These are phyloP conservation scores for Thalassiosira oceanica DNA, from an alignment of 352 stramenopile genomes.

Conservation along the genomic window DNA sequence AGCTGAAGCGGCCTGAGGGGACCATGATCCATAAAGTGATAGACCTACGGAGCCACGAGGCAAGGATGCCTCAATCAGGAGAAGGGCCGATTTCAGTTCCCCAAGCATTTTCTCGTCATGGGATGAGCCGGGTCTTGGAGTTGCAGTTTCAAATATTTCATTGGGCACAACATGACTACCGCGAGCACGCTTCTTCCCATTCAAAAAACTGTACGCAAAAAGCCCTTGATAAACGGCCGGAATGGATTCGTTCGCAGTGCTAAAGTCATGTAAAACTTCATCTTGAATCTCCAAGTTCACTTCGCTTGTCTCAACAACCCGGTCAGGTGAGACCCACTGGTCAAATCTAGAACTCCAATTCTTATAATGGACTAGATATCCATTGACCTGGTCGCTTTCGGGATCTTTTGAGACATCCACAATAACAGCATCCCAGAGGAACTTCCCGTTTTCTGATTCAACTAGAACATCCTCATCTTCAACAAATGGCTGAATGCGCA, in stretches of 20 bases:
- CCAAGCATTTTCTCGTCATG: constrained; percentile 62
- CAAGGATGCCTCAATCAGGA: constrained; percentile 77
- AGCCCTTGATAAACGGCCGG: constrained; percentile 58
- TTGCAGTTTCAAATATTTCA: constrained; percentile 62
- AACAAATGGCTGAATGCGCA: constrained; percentile 52
- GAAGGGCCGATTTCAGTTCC: constrained; percentile 67
- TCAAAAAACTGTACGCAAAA: constrained; percentile 61
- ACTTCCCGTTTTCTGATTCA: constrained; percentile 64
- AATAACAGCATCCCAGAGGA: constrained; percentile 77
- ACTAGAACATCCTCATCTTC: constrained; percentile 78
- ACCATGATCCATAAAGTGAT: constrained; percentile 59
- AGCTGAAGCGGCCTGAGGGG: constrained; percentile 49
- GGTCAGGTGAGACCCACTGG: constrained; percentile 68
- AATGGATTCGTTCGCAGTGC: constrained; percentile 19
- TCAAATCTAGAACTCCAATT: constrained; percentile 78
- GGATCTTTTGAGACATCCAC: constrained; percentile 61
- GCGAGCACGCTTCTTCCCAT: constrained; percentile 60
- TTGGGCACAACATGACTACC: constrained; percentile 35
- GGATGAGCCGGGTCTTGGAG: constrained; percentile 33
- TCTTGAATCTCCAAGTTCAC: constrained; percentile 68
- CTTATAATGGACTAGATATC: constrained; percentile 77
- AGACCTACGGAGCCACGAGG: constrained; percentile 69
- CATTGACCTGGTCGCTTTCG: constrained; percentile 50
- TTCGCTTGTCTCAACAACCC: constrained; percentile 73
- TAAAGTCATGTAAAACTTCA: constrained; percentile 68